Evolutionary conservation across 176 grass and related monocot species (phyloP).

Genomic region (Musa acuminata): DNA sequence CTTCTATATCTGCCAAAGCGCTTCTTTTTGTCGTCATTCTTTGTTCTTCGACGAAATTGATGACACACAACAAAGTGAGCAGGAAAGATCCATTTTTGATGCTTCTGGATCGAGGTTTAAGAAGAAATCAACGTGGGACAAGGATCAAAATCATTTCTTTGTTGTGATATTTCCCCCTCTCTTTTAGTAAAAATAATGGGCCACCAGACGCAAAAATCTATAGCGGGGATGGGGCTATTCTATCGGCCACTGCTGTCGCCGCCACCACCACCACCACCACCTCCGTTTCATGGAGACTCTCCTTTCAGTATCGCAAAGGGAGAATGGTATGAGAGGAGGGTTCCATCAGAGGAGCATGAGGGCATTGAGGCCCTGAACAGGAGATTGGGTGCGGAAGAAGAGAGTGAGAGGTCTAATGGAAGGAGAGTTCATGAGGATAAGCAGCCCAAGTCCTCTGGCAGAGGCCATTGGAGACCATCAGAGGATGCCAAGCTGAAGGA

Average conservation of each 20-base stretch:
- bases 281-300: background rate
- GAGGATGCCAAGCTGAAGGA: constrained; percentile 12
- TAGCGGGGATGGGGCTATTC: background rate
- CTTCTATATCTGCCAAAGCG: background rate
- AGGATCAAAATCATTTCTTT: constrained; percentile 1
- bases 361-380: too few relatives aligned
- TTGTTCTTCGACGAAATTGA: background rate
- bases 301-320: too few relatives aligned
- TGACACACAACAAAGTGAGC: too few relatives aligned
- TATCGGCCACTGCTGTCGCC: background rate
- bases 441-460: background rate
- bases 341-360: too few relatives aligned
- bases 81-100: background rate
- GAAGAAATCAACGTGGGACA: background rate
- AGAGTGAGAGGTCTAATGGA: background rate
- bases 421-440: background rate
- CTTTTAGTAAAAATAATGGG: background rate
- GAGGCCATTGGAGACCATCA: constrained; percentile 18
- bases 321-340: background rate
- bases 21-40: background rate
- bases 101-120: background rate
- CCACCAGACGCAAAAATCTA: background rate
- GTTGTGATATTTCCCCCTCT: background rate
- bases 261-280: background rate
- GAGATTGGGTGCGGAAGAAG: background rate